A percentile compares a stretch with the other conserved stretches of the same genome.
phyloP scores from a whole-genome alignment of 2,329 filamentous ascomycete genomes.

The Aspergillus chevalieri region DNA sequence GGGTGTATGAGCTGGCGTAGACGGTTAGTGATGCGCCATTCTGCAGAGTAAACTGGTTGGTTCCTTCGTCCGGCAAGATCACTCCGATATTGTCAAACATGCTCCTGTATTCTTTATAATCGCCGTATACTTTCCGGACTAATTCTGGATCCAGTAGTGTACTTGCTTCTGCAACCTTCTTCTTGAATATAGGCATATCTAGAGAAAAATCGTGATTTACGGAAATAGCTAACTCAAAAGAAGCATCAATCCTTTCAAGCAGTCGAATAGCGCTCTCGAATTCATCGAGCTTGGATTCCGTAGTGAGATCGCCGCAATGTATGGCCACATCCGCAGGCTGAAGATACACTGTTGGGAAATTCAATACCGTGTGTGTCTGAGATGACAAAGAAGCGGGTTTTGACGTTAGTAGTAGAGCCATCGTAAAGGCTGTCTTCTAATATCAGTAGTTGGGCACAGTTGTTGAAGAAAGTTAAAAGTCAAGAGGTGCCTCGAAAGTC shows the following conservation, averaged over 20 bases:
- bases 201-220: slow-evolving; percentile 51
- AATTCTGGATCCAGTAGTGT: slow-evolving; percentile 21
- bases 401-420: slow-evolving; percentile 18
- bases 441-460: too few species aligned
- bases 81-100: slow-evolving; percentile 43
- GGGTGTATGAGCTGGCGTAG: slow-evolving; percentile 52
- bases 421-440: background rate
- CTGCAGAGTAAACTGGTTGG: slow-evolving; percentile 40
- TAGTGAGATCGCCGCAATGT: slow-evolving; percentile 51
- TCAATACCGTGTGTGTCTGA: slow-evolving; percentile 42
- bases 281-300: slow-evolving; percentile 37
- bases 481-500: too few species aligned
- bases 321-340: slow-evolving; percentile 43
- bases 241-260: slow-evolving; percentile 40
- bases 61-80: slow-evolving; percentile 47
- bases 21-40: slow-evolving; percentile 48
- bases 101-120: slow-evolving; percentile 29
- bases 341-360: slow-evolving; percentile 18
- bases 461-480: too few species aligned
- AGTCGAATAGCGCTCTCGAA: slow-evolving; percentile 38
- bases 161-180: slow-evolving; percentile 23
- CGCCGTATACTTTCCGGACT: slow-evolving; percentile 36
- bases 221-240: slow-evolving; percentile 50
- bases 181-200: slow-evolving; percentile 33
- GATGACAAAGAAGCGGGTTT: slow-evolving; percentile 40